Evolutionary conservation across 345 rosid species (phyloP).

Genomic region (Theobroma cacao): DNA sequence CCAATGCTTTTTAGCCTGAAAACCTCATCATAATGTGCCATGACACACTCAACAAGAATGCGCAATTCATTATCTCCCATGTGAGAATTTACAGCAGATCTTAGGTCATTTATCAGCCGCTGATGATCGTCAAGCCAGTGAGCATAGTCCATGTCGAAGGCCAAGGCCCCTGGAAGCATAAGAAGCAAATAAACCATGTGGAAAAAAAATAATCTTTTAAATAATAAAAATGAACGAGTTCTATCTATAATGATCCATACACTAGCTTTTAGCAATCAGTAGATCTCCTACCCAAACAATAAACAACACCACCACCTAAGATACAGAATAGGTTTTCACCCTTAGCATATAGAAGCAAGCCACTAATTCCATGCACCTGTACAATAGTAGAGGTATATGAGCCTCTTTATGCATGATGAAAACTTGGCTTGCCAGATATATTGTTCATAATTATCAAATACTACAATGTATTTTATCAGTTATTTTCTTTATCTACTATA

Average conservation of each 20-base stretch:
- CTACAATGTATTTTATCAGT: background rate
- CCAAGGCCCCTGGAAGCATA: constrained; percentile 53
- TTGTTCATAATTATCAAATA: background rate
- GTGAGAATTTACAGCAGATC: constrained; percentile 66
- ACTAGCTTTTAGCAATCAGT: too few relatives aligned
- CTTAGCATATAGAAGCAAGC: too few relatives aligned
- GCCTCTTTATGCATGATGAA: too few relatives aligned
- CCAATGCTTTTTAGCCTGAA: constrained; percentile 73
- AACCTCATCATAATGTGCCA: constrained; percentile 77
- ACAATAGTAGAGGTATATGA: too few relatives aligned
- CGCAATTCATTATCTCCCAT: constrained; percentile 62
- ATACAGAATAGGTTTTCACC: too few relatives aligned
- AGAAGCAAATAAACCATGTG: background rate
- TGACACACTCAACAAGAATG: constrained; percentile 66
- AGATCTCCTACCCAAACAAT: background rate
- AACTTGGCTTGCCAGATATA: background rate
- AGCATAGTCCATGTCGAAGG: constrained; percentile 78
- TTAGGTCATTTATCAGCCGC: constrained; percentile 61
- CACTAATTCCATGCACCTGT: too few relatives aligned
- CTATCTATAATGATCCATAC: background rate
- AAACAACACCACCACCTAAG: too few relatives aligned
- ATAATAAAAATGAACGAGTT: background rate
- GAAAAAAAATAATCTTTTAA: background rate
- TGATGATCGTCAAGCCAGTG: constrained; percentile 95
- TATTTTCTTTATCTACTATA: background rate